Conservation (phyloP, 2,329 filamentous ascomycete genomes). For the Pyrenochaeta sp. region DNA sequence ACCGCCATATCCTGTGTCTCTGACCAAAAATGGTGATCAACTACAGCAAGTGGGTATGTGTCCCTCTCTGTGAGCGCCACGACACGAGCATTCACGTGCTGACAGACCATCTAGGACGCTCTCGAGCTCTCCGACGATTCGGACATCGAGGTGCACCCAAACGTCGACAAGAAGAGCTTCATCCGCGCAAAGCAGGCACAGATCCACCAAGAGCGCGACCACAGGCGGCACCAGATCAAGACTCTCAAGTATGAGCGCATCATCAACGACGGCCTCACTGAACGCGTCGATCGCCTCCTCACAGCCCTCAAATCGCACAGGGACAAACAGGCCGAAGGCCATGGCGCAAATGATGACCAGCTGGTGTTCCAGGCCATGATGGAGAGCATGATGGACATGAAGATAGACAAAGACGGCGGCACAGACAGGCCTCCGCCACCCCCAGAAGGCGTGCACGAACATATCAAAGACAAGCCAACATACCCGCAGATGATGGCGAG, state of each 20-base stretch:
- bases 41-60: constrained; percentile 74
- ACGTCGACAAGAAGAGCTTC: constrained; percentile 98
- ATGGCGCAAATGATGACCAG: constrained; percentile 66
- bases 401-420: constrained; percentile 55
- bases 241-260: constrained; percentile 91
- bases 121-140: constrained; percentile 98
- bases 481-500: constrained; percentile 99
- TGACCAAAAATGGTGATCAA: constrained; percentile 63
- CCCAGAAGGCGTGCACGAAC: constrained; percentile 79
- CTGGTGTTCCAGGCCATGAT: constrained; percentile 89
- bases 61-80: too few relatives aligned
- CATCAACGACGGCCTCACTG: constrained; percentile 89
- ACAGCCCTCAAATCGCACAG: constrained; percentile 77
- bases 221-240: constrained; percentile 87
- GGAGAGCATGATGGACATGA: constrained; percentile 71
- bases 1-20: constrained; percentile 9
- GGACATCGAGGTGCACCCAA: constrained; percentile 97
- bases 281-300: constrained; percentile 82
- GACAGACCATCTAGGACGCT: constrained; percentile 66
- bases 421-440: constrained; percentile 70
- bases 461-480: constrained; percentile 77
- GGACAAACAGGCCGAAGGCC: constrained; percentile 47
- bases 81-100: neutral
- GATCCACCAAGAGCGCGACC: constrained; percentile 88
- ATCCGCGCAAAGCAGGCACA: constrained; percentile 98